Conservation (phyloP, 108 stramenopile species). For the Conticribra weissflogii region DNA sequence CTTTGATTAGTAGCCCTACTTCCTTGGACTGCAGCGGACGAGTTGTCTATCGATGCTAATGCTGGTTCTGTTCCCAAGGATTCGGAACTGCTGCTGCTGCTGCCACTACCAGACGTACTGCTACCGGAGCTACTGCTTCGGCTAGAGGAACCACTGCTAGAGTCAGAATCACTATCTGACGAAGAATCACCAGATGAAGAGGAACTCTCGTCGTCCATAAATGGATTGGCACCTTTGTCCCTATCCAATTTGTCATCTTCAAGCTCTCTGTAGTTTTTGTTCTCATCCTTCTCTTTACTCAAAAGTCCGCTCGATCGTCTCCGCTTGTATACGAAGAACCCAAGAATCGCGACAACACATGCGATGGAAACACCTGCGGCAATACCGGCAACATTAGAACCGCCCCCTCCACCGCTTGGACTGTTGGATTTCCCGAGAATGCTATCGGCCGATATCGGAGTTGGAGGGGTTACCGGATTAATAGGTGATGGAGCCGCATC, state of each 20-base stretch:
- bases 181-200: conserved; percentile 3
- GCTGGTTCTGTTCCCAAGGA: conserved; percentile 1
- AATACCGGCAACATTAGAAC: conserved; percentile 20
- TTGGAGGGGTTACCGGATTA: neutral
- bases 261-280: neutral
- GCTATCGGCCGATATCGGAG: neutral
- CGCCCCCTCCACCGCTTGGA: neutral
- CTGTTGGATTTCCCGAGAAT: neutral
- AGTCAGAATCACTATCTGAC: neutral
- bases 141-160: conserved; percentile 1
- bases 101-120: conserved; percentile 7
- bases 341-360: conserved; percentile 6
- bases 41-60: conserved; percentile 16
- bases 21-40: neutral
- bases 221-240: neutral
- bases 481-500: neutral
- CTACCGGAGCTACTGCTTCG: neutral
- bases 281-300: conserved; percentile 1
- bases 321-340: conserved; percentile 22
- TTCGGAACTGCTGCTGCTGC: conserved; percentile 8
- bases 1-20: neutral
- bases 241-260: conserved; percentile 3
- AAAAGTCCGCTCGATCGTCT: neutral
- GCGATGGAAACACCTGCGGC: conserved; percentile 14
- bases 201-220: neutral